Conservation (phyloP, 2,329 filamentous ascomycete genomes). For the Diaporthe batatas region DNA sequence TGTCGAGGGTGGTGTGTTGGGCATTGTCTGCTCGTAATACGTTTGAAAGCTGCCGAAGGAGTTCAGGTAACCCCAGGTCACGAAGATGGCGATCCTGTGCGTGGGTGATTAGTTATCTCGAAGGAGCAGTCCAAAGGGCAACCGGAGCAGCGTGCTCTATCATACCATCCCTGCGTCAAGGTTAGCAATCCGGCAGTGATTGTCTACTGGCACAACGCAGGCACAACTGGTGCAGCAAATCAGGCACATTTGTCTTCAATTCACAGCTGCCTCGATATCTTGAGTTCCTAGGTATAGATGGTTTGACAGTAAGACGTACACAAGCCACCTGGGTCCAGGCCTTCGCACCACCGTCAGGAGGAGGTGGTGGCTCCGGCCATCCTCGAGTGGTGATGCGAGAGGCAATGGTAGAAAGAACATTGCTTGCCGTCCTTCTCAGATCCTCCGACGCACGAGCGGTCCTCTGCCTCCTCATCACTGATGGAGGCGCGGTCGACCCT, state of each 20-base stretch:
- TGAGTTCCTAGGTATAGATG: slow-evolving; percentile 15
- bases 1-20: slow-evolving; percentile 52
- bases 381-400: slow-evolving; percentile 54
- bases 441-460: slow-evolving; percentile 36
- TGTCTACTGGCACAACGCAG: background rate
- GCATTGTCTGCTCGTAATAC: slow-evolving; percentile 59
- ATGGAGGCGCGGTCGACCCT: slow-evolving; percentile 17
- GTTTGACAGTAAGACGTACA: slow-evolving; percentile 34
- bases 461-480: slow-evolving; percentile 30
- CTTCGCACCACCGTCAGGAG: slow-evolving; percentile 59
- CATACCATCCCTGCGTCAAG: slow-evolving; percentile 38
- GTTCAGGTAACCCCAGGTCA: slow-evolving; percentile 66
- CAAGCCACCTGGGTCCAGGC: slow-evolving; percentile 57
- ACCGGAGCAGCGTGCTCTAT: background rate
- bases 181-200: slow-evolving; percentile 23
- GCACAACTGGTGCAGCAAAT: slow-evolving; percentile 15
- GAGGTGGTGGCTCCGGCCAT: slow-evolving; percentile 57
- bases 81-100: slow-evolving; percentile 58
- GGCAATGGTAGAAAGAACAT: slow-evolving; percentile 42
- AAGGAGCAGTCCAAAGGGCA: background rate
- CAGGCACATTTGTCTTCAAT: slow-evolving; percentile 22
- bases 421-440: slow-evolving; percentile 38
- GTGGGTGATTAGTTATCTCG: slow-evolving; percentile 38
- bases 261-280: slow-evolving; percentile 18
- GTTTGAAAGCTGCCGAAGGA: slow-evolving; percentile 67